phyloP scores from a whole-genome alignment of 257 asterid species.

The Nicotiana obtusifolia region DNA sequence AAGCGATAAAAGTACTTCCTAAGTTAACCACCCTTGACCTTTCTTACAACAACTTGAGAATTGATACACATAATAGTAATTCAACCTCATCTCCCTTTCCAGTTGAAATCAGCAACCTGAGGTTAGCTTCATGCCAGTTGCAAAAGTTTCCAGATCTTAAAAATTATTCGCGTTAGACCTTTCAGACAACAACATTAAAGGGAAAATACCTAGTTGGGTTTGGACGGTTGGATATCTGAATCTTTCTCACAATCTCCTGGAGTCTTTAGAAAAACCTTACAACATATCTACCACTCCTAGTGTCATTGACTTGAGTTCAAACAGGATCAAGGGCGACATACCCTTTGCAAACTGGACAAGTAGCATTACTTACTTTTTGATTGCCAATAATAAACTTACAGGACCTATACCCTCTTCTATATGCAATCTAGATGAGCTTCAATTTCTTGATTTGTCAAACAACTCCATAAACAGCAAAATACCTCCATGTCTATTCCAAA shows the following conservation, averaged over 20 bases:
- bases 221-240: slow-evolving; percentile 28
- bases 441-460: background rate
- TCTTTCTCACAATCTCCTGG: slow-evolving; percentile 26
- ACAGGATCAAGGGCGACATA: slow-evolving; percentile 20
- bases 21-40: slow-evolving; percentile 18
- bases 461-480: background rate
- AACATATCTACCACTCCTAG: background rate
- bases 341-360: no score
- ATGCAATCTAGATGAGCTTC: background rate
- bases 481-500: background rate
- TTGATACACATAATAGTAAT: background rate
- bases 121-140: slow-evolving; percentile 33
- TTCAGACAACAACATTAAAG: slow-evolving; percentile 24
- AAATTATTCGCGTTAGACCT: slow-evolving; percentile 24
- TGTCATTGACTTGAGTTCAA: slow-evolving; percentile 25
- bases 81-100: slow-evolving; percentile 8
- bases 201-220: slow-evolving; percentile 37
- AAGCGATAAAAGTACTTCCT: slow-evolving; percentile 4
- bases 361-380: background rate
- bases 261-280: slow-evolving; percentile 19
- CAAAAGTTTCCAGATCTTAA: slow-evolving; percentile 22
- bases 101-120: background rate
- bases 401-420: background rate
- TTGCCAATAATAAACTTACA: background rate
- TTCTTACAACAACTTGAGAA: slow-evolving; percentile 23